Percentiles rank a stretch among this genome's conserved stretches.
phyloP scores from a whole-genome alignment of 2,329 filamentous ascomycete genomes.

The Knoxdaviesia proteae region DNA sequence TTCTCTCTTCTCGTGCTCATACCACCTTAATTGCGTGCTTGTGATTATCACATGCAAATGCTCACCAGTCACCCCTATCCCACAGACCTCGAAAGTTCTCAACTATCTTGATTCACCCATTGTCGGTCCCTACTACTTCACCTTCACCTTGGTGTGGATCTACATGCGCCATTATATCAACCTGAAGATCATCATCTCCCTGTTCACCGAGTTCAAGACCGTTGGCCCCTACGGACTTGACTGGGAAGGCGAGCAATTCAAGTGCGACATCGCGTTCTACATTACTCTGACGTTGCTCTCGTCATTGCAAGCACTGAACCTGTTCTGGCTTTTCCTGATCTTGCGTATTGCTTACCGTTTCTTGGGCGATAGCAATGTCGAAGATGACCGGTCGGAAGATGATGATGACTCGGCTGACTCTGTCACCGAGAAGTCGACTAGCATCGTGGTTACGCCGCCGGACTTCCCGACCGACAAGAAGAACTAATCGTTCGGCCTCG shows the following conservation, averaged over 20 bases:
- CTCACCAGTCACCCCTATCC: background rate
- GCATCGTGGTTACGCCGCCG: conserved; percentile 11
- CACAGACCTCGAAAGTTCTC: conserved; percentile 67
- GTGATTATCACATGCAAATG: conserved; percentile 3
- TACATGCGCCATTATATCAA: conserved; percentile 80
- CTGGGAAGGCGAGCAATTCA: conserved; percentile 60
- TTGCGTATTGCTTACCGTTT: conserved; percentile 54
- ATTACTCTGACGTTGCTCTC: conserved; percentile 47
- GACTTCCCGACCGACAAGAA: conserved; percentile 22
- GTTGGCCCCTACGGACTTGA: conserved; percentile 56
- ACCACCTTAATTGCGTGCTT: background rate
- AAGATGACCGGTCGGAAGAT: conserved; percentile 52
- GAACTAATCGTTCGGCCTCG: too few relatives aligned
- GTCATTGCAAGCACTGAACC: conserved; percentile 50
- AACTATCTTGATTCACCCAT: conserved; percentile 72
- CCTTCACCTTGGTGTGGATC: conserved; percentile 70
- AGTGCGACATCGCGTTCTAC: conserved; percentile 46
- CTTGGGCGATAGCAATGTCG: conserved; percentile 34
- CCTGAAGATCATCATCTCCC: conserved; percentile 52
- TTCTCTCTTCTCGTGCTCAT: background rate
- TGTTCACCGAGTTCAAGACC: conserved; percentile 55
- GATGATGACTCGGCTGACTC: conserved; percentile 35
- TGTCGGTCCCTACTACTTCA: conserved; percentile 64
- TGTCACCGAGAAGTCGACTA: conserved; percentile 16
- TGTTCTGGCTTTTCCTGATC: conserved; percentile 70